Evolutionary conservation across 108 stramenopile species (phyloP), one percentile per base, ranked within the genome.

Genomic region (Parietichytrium sp.): DNA sequence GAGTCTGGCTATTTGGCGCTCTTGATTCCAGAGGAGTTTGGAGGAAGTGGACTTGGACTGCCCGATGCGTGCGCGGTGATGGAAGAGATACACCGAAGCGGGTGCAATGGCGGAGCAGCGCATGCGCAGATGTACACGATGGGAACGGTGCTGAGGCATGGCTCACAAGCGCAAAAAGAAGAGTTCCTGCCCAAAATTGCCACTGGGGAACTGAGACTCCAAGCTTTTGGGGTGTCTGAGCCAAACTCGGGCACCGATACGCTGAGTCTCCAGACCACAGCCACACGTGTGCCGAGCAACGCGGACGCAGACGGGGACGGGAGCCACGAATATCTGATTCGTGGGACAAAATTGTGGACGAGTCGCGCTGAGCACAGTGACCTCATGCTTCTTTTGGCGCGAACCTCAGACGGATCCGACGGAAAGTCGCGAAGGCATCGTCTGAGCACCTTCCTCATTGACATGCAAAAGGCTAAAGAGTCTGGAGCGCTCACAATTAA

Each of bases 51-150:
- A 3, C 55, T 81, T 4, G 26, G 13, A 16, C 80, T 79, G 54
- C 18, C 77, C 7, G 52, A 50, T 15, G 80, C 80, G 45, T 42
- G 77, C 29, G 27, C 27, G n/a, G 77, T 81, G 48, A 77, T 61
- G 45, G 81, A 81, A 26, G 81, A 81, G 81, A 47, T 81, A 16
- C 81, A 81, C 38, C 81, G 77, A 31, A 81, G 81, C 55, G 77
- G 80, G 10, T 79, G 81, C 55, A 33, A 79, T 27, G 77, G 77
- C 7, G 81, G 81, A 29, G 61, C 61, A 7, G 61, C 61, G 1
- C 61, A 72, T 27, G 61, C 61, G 38, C 61, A 72, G 20, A 72
- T 72, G 61, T 72, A 72, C 61, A 72, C 61, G 38, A 72, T 72
- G 61, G 61, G 61, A 16, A 72, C 61, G 20, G 77, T 81, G 8